A percentile compares a stretch with the other conserved stretches of the same genome.
Evolutionary conservation across 1,139 yeast species (phyloP).

Genomic region (Pichia sp.): DNA sequence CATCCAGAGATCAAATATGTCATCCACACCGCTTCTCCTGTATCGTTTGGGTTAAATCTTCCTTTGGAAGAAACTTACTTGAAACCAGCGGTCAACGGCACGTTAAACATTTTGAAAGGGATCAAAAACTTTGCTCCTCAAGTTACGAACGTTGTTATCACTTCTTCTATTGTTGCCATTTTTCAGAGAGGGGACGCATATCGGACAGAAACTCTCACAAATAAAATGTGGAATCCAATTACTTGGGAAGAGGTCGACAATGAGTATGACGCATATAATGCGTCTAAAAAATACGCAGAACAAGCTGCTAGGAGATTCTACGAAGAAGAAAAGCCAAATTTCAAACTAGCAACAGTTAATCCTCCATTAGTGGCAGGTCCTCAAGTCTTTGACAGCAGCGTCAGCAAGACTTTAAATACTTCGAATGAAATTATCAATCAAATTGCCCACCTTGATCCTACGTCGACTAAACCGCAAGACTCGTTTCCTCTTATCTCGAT

Average conservation of each 20-base stretch:
- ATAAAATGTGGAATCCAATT: conserved; percentile 39
- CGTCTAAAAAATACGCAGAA: conserved; percentile 51
- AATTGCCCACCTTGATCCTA: conserved; percentile 28
- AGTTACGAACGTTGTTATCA: conserved; percentile 47
- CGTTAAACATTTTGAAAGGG: conserved; percentile 40
- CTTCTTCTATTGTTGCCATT: conserved; percentile 54
- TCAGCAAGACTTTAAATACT: conserved; percentile 31
- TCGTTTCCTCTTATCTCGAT: conserved; percentile 30
- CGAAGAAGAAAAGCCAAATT: conserved; percentile 36
- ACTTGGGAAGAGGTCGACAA: conserved; percentile 35
- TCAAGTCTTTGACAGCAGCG: conserved; percentile 35
- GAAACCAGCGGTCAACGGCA: conserved; percentile 51
- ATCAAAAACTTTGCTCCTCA: conserved; percentile 42
- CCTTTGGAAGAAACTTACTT: conserved; percentile 26
- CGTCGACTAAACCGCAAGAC: conserved; percentile 20
- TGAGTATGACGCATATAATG: conserved; percentile 39
- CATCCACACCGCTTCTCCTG: conserved; percentile 59
- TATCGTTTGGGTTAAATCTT: conserved; percentile 28
- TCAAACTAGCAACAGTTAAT: conserved; percentile 41
- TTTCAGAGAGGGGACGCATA: conserved; percentile 14
- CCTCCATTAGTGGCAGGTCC: conserved; percentile 51
- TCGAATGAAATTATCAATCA: conserved; percentile 36
- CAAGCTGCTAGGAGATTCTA: conserved; percentile 52
- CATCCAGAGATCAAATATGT: conserved; percentile 49
- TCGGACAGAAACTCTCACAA: conserved; percentile 24